Percentiles rank a stretch among this genome's conserved stretches.
Conservation (phyloP, 768 basidiomycete genomes). For the Cytidiella melzeri region DNA sequence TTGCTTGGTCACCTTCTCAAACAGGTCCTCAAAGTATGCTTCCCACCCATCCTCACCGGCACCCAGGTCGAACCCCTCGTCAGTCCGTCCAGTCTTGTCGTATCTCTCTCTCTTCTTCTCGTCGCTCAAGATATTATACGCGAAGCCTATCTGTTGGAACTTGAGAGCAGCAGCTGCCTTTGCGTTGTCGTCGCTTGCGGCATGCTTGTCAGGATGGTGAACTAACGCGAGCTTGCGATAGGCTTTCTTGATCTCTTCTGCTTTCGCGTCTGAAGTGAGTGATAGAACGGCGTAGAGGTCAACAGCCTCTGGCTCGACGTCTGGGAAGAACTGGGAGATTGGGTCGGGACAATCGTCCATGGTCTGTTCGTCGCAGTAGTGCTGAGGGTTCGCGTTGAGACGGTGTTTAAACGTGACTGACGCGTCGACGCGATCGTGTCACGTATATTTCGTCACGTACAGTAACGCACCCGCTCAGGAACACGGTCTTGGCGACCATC, state of each 20-base stretch:
- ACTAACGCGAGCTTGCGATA: slow-evolving; percentile 80
- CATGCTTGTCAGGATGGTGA: slow-evolving; percentile 90
- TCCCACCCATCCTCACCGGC: slow-evolving; percentile 89
- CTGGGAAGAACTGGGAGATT: slow-evolving; percentile 71
- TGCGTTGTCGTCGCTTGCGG: slow-evolving; percentile 47
- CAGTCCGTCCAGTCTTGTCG: slow-evolving; percentile 80
- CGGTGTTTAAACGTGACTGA: slow-evolving; percentile 1
- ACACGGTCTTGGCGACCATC: too few relatives aligned
- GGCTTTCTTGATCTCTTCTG: slow-evolving; percentile 72
- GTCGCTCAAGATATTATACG: slow-evolving; percentile 85
- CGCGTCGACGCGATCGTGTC: neutral
- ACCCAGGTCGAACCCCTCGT: slow-evolving; percentile 66
- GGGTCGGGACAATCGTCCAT: slow-evolving; percentile 71
- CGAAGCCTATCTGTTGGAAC: slow-evolving; percentile 93
- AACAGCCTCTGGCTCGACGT: slow-evolving; percentile 44
- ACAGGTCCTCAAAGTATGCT: slow-evolving; percentile 87
- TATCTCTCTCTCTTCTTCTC: slow-evolving; percentile 70
- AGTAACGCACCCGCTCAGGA: too few relatives aligned
- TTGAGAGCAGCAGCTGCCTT: slow-evolving; percentile 66
- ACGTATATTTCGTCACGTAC: neutral
- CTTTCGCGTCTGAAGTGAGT: slow-evolving; percentile 45
- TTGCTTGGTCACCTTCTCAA: slow-evolving; percentile 78
- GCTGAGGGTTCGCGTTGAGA: slow-evolving; percentile 6
- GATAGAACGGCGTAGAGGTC: slow-evolving; percentile 75
- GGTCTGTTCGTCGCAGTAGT: slow-evolving; percentile 12